phyloP scores from a whole-genome alignment of 352 stramenopile genomes.

The Aphanomyces euteiches region DNA sequence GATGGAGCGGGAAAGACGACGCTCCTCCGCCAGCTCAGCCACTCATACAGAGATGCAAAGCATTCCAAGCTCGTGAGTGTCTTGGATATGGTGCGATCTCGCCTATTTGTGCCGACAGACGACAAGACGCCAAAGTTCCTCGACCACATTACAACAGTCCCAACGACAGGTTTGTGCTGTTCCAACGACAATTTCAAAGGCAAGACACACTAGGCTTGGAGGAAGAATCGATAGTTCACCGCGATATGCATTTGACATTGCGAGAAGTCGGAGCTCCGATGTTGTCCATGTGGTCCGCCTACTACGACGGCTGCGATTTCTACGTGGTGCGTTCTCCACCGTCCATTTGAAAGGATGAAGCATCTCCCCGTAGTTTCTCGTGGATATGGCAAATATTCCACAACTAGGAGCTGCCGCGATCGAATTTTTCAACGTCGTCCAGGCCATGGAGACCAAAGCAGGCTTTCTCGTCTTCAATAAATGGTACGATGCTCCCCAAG shows the following conservation, averaged over 20 bases:
- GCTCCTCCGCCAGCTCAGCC: conserved; percentile 51
- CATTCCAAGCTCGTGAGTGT: conserved; percentile 32
- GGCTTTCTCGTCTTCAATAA: conserved; percentile 72
- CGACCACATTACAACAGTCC: conserved; percentile 10
- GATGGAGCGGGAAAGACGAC: conserved; percentile 70
- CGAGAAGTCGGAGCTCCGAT: conserved; percentile 64
- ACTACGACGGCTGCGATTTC: conserved; percentile 60
- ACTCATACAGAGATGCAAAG: conserved; percentile 13
- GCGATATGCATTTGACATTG: conserved; percentile 42
- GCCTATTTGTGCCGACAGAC: conserved; percentile 37
- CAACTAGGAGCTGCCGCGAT: conserved; percentile 49
- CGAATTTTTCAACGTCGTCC: conserved; percentile 63
- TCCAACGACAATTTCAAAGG: neutral
- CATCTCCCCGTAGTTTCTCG: conserved; percentile 38
- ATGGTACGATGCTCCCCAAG: conserved; percentile 30
- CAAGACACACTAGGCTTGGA: conserved; percentile 16
- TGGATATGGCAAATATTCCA: conserved; percentile 55
- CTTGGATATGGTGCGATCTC: conserved; percentile 31
- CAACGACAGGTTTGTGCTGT: conserved; percentile 12
- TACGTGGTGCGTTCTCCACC: conserved; percentile 38
- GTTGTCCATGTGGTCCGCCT: conserved; percentile 67
- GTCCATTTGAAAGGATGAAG: neutral
- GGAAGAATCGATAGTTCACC: conserved; percentile 42
- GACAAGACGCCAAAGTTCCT: conserved; percentile 25
- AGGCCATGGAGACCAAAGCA: conserved; percentile 53